Percentiles rank a stretch among this genome's conserved stretches.
These are phyloP conservation scores for Bifiguratus adelaidae DNA, from an alignment of 192 early-diverging fungal genomes.

Conservation along the genomic window DNA sequence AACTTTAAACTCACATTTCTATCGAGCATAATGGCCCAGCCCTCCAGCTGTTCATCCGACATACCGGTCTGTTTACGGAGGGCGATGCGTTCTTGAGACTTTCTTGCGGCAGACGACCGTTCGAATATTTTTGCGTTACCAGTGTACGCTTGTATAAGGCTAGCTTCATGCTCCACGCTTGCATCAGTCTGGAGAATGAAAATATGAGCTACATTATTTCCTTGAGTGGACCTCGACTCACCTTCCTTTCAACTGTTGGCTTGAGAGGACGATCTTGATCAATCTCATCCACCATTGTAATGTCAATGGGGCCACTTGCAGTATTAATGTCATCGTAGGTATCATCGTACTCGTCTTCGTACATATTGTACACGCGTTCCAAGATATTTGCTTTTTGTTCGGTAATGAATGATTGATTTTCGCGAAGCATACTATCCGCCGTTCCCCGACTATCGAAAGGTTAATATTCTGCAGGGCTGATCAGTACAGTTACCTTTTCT, in stretches of 20 bases:
- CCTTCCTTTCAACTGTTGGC: too few species aligned
- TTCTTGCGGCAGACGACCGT: constrained; percentile 41
- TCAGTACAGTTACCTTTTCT: constrained; percentile 49
- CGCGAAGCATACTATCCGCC: constrained; percentile 33
- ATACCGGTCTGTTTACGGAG: constrained; percentile 59
- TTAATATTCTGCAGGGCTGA: too few species aligned
- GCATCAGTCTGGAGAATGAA: constrained; percentile 39
- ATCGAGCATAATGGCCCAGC: constrained; percentile 83
- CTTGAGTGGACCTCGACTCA: too few species aligned
- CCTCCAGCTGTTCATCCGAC: constrained; percentile 88
- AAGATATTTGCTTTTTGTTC: constrained; percentile 34
- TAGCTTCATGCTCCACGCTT: constrained; percentile 45
- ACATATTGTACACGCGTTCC: constrained; percentile 38
- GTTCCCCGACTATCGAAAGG: constrained; percentile 23
- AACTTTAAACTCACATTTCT: constrained; percentile 57
- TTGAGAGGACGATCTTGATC: too few species aligned
- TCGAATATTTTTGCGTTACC: constrained; percentile 55
- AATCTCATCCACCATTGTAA: constrained; percentile 40
- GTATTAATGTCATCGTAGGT: constrained; percentile 73
- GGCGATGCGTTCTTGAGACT: constrained; percentile 40
- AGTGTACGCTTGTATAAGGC: constrained; percentile 46
- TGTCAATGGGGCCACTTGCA: constrained; percentile 41
- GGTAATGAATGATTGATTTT: constrained; percentile 44
- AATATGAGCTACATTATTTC: too few species aligned
- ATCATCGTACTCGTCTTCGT: constrained; percentile 90